Evolutionary conservation across 2,329 filamentous ascomycete genomes (phyloP).

Genomic region (Colletotrichum costaricense): DNA sequence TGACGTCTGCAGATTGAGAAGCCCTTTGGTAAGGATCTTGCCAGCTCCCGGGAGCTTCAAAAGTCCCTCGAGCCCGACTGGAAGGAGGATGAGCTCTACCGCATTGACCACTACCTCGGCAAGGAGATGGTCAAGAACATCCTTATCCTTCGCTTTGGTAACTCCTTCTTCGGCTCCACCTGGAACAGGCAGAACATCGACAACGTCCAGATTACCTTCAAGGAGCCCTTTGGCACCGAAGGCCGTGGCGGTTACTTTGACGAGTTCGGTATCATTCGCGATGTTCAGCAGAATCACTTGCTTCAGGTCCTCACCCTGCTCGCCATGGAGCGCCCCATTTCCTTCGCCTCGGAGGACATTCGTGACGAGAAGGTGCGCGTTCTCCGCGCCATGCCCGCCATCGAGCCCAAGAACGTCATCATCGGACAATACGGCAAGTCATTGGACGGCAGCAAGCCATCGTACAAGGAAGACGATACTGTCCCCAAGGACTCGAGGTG

Average conservation of each 20-base stretch:
- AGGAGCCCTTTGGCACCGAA: constrained; percentile 98
- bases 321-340: constrained; percentile 98
- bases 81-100: constrained; percentile 99
- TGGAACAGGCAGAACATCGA: constrained; percentile 99
- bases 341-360: constrained; percentile 97
- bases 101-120: constrained; percentile 98
- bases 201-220: constrained; percentile 99
- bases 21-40: constrained; percentile 97
- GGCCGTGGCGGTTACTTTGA: constrained; percentile 99
- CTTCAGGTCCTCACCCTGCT: constrained; percentile 95
- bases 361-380: constrained; percentile 99
- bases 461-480: constrained; percentile 98
- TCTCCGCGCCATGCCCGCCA: constrained; percentile 89
- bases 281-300: constrained; percentile 99
- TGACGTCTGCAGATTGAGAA: constrained; percentile 83
- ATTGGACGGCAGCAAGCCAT: constrained; percentile 93
- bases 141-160: constrained; percentile 95
- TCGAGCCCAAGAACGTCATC: constrained; percentile 99
- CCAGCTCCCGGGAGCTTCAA: constrained; percentile 93
- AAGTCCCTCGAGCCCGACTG: constrained; percentile 96
- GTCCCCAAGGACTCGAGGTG: constrained; percentile 97
- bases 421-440: constrained; percentile 99
- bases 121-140: constrained; percentile 99
- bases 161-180: constrained; percentile 97
- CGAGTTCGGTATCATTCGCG: constrained; percentile 98